phyloP scores from a whole-genome alignment of 192 early-diverging fungal species.

The Hyaloraphidium curvatum region DNA sequence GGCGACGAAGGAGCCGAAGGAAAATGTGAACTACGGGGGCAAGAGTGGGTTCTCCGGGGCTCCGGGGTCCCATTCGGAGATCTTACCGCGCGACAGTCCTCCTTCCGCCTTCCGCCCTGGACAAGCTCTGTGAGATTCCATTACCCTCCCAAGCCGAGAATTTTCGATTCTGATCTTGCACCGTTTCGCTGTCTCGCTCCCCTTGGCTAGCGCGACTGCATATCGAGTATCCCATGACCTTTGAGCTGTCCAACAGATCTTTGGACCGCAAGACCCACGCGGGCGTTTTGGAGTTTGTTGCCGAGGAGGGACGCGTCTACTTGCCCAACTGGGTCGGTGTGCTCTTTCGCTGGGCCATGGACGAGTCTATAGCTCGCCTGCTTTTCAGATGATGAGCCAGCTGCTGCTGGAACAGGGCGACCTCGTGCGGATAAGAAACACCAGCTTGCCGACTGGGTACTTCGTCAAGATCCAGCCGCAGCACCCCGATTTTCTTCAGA shows the following conservation, averaged over 20 bases:
- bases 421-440: conserved; percentile 58
- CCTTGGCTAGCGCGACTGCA: conserved; percentile 39
- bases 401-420: conserved; percentile 55
- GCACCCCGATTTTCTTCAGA: conserved; percentile 85
- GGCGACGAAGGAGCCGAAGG: conserved; percentile 48
- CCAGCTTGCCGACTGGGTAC: conserved; percentile 52
- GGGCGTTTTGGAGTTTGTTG: conserved; percentile 95
- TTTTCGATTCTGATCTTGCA: not conserved
- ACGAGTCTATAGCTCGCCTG: not conserved
- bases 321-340: conserved; percentile 80
- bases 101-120: conserved; percentile 52
- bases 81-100: conserved; percentile 28
- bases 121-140: conserved; percentile 31
- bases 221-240: conserved; percentile 83
- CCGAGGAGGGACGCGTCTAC: conserved; percentile 89
- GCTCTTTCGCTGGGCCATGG: no score
- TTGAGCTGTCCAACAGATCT: conserved; percentile 51
- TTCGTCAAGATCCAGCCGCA: conserved; percentile 98
- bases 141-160: not conserved
- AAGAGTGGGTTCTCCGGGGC: conserved; percentile 38
- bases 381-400: conserved; percentile 77
- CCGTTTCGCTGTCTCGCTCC: not conserved
- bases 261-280: conserved; percentile 54
- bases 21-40: conserved; percentile 56
- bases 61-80: not conserved